Percentiles rank a stretch among this genome's conserved stretches.
Conservation (phyloP, 2,329 filamentous ascomycete species). For the Fusarium burgessii region DNA sequence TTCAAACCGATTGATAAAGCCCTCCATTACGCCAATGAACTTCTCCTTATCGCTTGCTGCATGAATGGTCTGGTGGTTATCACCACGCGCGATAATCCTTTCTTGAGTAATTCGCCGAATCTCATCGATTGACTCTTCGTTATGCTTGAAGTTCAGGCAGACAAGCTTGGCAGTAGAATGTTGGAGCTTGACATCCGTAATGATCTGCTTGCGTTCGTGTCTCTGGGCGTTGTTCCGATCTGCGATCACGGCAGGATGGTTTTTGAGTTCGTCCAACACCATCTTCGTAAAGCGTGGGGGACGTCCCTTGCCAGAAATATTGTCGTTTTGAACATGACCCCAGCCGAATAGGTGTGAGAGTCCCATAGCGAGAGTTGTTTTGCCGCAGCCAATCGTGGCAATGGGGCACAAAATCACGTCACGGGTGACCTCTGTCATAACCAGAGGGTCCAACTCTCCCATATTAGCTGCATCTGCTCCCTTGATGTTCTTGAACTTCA, state of each 20-base stretch:
- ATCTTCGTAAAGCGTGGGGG: constrained; percentile 81
- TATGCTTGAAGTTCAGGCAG: constrained; percentile 89
- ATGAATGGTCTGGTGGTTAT: constrained; percentile 98
- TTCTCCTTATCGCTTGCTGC: constrained; percentile 79
- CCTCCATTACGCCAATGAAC: constrained; percentile 92
- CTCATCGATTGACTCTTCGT: constrained; percentile 77
- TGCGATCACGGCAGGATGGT: constrained; percentile 81
- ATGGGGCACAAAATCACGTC: constrained; percentile 90
- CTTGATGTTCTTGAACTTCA: constrained; percentile 84
- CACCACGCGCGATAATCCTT: constrained; percentile 85
- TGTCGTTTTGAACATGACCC: constrained; percentile 97
- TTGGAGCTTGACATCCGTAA: constrained; percentile 77
- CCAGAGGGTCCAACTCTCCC: constrained; percentile 65
- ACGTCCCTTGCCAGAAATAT: constrained; percentile 84
- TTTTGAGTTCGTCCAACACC: constrained; percentile 73
- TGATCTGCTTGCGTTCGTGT: constrained; percentile 88
- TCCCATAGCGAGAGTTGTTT: constrained; percentile 90
- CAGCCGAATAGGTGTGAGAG: constrained; percentile 86
- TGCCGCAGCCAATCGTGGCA: constrained; percentile 94
- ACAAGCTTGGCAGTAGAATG: constrained; percentile 78
- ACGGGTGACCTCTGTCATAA: constrained; percentile 66
- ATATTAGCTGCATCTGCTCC: constrained; percentile 88
- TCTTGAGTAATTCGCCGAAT: constrained; percentile 81
- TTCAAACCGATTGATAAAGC: constrained; percentile 89
- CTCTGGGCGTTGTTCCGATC: constrained; percentile 95